Evolutionary conservation across 78 protist species (phyloP).

Genomic region (Anaeramoeba flamelloides): DNA sequence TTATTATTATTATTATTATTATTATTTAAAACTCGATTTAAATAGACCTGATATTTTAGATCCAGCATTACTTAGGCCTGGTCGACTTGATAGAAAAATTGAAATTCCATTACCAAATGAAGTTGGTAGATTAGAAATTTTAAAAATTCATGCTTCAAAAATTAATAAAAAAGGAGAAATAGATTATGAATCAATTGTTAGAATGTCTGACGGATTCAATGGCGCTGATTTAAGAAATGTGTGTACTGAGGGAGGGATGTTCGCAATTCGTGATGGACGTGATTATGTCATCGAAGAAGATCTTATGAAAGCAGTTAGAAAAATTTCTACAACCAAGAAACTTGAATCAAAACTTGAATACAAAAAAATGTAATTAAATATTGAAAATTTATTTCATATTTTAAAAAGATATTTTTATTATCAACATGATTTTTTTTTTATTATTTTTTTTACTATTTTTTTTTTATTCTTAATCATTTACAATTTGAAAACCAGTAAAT

Average conservation of each 20-base stretch:
- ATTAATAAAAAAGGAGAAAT: slow-evolving; percentile 83
- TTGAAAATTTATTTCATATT: too few relatives aligned
- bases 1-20: too few relatives aligned
- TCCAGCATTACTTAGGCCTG: slow-evolving; percentile 70
- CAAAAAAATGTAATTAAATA: too few relatives aligned
- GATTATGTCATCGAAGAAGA: slow-evolving; percentile 82
- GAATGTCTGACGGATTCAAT: slow-evolving; percentile 92
- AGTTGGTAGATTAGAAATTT: slow-evolving; percentile 58
- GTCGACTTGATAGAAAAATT: slow-evolving; percentile 72
- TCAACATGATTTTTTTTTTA: too few relatives aligned
- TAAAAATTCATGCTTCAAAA: slow-evolving; percentile 83
- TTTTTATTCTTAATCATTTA: too few relatives aligned
- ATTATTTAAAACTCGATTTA: too few relatives aligned
- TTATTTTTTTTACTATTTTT: too few relatives aligned
- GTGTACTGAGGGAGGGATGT: slow-evolving; percentile 88
- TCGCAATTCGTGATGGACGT: slow-evolving; percentile 83
- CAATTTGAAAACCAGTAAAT: too few relatives aligned
- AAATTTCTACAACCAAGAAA: background rate
- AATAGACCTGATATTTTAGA: too few relatives aligned
- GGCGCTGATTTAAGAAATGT: slow-evolving; percentile 97
- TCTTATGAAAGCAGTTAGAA: slow-evolving; percentile 88
- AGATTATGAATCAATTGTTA: slow-evolving; percentile 84
- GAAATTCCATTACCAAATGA: slow-evolving; percentile 97
- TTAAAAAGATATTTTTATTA: too few relatives aligned
- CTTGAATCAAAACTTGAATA: too few relatives aligned